Conservation (phyloP, 306 rosid species). For the peach (Prunus persica) region DNA sequence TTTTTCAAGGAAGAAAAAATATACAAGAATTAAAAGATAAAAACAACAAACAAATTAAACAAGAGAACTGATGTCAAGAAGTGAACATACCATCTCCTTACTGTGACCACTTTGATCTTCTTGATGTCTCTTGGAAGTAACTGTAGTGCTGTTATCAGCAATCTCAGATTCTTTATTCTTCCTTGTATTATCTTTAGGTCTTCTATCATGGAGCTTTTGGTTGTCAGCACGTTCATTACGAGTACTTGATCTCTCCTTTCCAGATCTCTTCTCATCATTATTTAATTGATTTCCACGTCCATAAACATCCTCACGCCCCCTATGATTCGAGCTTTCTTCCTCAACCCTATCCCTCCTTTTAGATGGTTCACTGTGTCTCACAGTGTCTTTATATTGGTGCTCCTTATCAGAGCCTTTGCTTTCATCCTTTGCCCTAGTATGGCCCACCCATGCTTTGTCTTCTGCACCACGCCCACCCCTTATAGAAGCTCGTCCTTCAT, state of each 20-base stretch:
- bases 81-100: constrained; percentile 76
- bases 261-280: constrained; percentile 70
- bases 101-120: constrained; percentile 64
- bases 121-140: constrained; percentile 64
- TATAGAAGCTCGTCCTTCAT: constrained; percentile 65
- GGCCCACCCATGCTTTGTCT: constrained; percentile 81
- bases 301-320: constrained; percentile 70
- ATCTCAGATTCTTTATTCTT: constrained; percentile 70
- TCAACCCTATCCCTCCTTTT: constrained; percentile 77
- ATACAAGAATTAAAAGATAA: neutral
- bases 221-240: constrained; percentile 71
- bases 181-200: constrained; percentile 64
- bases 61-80: constrained; percentile 30
- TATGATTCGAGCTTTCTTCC: constrained; percentile 62
- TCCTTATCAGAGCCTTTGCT: constrained; percentile 73
- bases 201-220: constrained; percentile 65
- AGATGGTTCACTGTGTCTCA: constrained; percentile 63
- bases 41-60: constrained; percentile 8
- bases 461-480: constrained; percentile 75
- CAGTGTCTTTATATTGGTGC: constrained; percentile 57
- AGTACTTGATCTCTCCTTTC: constrained; percentile 73
- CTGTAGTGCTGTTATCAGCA: constrained; percentile 46
- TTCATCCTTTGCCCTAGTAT: constrained; percentile 66
- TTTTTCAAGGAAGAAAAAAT: neutral
- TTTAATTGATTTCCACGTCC: constrained; percentile 58